Conservation (phyloP, 768 basidiomycete genomes). For the Calvatia gigantea region DNA sequence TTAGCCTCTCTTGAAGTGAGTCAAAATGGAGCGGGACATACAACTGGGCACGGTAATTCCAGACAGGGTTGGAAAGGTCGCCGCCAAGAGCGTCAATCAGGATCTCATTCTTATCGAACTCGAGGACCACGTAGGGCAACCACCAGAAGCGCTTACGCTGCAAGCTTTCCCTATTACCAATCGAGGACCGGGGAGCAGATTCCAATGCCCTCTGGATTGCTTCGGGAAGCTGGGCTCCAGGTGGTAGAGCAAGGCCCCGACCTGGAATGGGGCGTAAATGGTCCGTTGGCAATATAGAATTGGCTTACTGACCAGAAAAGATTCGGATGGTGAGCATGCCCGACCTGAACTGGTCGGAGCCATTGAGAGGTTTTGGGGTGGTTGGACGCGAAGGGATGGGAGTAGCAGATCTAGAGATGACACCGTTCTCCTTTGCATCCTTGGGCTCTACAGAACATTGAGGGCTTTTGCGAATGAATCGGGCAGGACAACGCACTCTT, state of each 20-base stretch:
- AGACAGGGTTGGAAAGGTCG: constrained; percentile 84
- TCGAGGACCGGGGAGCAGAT: constrained; percentile 51
- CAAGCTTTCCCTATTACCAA: constrained; percentile 84
- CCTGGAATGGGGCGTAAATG: constrained; percentile 38
- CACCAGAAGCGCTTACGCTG: constrained; percentile 94
- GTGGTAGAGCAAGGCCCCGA: constrained; percentile 76
- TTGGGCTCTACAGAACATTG: constrained; percentile 48
- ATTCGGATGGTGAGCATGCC: constrained; percentile 96
- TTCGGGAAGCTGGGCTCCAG: constrained; percentile 75
- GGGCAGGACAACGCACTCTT: constrained; percentile 33
- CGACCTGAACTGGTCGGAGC: constrained; percentile 67
- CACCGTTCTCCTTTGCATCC: constrained; percentile 67
- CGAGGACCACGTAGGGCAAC: constrained; percentile 96
- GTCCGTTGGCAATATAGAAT: not conserved
- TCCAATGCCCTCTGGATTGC: constrained; percentile 82
- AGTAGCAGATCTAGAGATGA: constrained; percentile 73
- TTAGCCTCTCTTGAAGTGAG: not conserved
- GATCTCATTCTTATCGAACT: constrained; percentile 97
- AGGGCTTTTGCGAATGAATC: constrained; percentile 8
- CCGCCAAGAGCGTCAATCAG: constrained; percentile 95
- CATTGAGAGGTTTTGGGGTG: constrained; percentile 61
- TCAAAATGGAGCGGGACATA: constrained; percentile 38
- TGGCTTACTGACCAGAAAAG: constrained; percentile 68
- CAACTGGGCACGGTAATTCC: constrained; percentile 97
- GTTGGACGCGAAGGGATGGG: constrained; percentile 81